Conservation (phyloP, 106 monocot genomes). For the Acanthochlamys bracteata region DNA sequence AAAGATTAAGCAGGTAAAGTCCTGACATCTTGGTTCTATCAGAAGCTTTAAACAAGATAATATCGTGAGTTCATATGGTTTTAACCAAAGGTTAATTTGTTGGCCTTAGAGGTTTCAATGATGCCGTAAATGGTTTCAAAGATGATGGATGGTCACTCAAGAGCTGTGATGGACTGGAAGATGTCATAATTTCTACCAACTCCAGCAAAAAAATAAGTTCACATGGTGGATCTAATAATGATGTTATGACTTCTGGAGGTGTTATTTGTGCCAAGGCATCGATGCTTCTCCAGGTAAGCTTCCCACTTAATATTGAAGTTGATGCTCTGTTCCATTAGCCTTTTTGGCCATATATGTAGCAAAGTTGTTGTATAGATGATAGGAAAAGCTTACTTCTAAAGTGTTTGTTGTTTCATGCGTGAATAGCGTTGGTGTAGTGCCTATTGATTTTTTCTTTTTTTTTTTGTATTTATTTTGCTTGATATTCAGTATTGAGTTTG, state of each 20-base stretch:
- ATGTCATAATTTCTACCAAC: constrained; percentile 66
- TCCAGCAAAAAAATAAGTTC: too few relatives aligned
- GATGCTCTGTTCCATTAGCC: too few relatives aligned
- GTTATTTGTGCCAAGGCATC: constrained; percentile 92
- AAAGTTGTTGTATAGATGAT: too few relatives aligned
- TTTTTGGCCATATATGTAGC: too few relatives aligned
- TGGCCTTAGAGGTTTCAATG: constrained; percentile 59
- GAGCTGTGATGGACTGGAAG: constrained; percentile 51
- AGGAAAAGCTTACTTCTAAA: too few relatives aligned
- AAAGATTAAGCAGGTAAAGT: constrained; percentile 66
- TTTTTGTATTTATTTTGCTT: too few relatives aligned
- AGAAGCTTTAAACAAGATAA: background rate
- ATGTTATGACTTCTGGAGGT: constrained; percentile 33
- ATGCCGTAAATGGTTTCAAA: constrained; percentile 71
- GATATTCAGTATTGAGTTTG: too few relatives aligned
- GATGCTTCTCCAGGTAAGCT: constrained; percentile 90
- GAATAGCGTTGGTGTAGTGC: too few relatives aligned
- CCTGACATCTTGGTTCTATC: background rate
- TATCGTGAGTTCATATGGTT: too few relatives aligned
- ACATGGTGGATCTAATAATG: constrained; percentile 43
- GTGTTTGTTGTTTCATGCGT: too few relatives aligned
- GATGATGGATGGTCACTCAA: constrained; percentile 57
- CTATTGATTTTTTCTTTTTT: too few relatives aligned
- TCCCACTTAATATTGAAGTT: too few relatives aligned
- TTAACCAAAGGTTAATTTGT: background rate